Evolutionary conservation across 1,139 yeast species (phyloP), one percentile per base, ranked within the genome.

Genomic region (Magnusiomyces sp.): DNA sequence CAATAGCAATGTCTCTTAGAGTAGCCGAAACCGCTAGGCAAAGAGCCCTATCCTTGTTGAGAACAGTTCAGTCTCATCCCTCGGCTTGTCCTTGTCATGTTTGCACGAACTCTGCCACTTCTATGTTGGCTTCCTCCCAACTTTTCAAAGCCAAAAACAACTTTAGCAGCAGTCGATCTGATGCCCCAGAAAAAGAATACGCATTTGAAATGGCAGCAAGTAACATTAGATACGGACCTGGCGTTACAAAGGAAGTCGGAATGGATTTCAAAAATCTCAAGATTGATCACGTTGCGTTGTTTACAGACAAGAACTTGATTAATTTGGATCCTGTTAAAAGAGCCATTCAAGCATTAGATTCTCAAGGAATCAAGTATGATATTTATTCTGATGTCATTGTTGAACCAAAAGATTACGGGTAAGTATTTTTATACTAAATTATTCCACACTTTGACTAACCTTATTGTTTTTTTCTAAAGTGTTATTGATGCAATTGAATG

Each of bases 161-260:
- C 46, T 58, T 43, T 27, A 53, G 55, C 40, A 49, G 32, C 45
- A 53, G 43, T 41, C 48, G 57, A 4, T 48, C 47, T 31, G 53
- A 52, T 23, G 56, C 56, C 13, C 58, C 51, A 7, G 53, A 55
- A 43, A 59, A 62, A 36, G 72, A 68, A 52, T 69, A 69, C 50
- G 73, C 73, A 6, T 69, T 69, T 53, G 72, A 69, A 56, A 62
- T 69, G 69, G 72, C 72, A 2, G 69, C 72, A 2, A 62, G 68
- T 48, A 68, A 68, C 51, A 67, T 69, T 48, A 61, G 73, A 5
- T 69, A 66, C 49, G 73, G 73, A 14, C 62, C 66, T 11, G 73
- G 73, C 2, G 71, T 64, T 16, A 69, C 73, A 7, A 50, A 56
- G 14, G 73, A 69, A 46, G 67, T 70, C 7, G 73, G 73, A 19